phyloP scores from a whole-genome alignment of 805 yeast genomes.

The Nakazawaea pomicola region DNA sequence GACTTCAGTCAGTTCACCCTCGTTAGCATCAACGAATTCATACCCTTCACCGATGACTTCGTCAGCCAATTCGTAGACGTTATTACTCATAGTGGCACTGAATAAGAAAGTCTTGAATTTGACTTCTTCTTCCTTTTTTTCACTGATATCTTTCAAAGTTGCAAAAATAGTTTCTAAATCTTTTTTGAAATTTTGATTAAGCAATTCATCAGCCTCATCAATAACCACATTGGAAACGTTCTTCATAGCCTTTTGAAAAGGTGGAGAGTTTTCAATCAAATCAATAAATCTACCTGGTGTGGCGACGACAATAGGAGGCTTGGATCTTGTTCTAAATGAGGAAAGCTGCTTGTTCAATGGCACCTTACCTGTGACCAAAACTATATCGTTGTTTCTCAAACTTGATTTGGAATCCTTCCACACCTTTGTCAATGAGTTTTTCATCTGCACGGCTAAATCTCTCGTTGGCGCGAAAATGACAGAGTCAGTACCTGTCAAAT shows the following conservation, averaged over 20 bases:
- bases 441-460: slow-evolving; percentile 83
- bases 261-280: slow-evolving; percentile 41
- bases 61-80: slow-evolving; percentile 62
- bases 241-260: slow-evolving; percentile 41
- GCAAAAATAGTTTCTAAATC: slow-evolving; percentile 56
- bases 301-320: slow-evolving; percentile 68
- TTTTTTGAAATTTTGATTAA: slow-evolving; percentile 75
- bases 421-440: slow-evolving; percentile 54
- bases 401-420: slow-evolving; percentile 19
- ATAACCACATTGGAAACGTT: slow-evolving; percentile 61
- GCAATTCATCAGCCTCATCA: slow-evolving; percentile 88
- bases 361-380: slow-evolving; percentile 67
- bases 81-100: slow-evolving; percentile 80
- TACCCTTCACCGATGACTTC: slow-evolving; percentile 47
- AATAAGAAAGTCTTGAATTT: slow-evolving; percentile 66
- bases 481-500: slow-evolving; percentile 41
- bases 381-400: slow-evolving; percentile 27
- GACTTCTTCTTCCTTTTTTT: slow-evolving; percentile 24
- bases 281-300: slow-evolving; percentile 71
- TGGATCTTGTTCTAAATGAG: slow-evolving; percentile 22
- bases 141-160: slow-evolving; percentile 29
- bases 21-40: slow-evolving; percentile 67
- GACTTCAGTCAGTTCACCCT: slow-evolving; percentile 52
- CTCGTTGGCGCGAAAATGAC: slow-evolving; percentile 85
- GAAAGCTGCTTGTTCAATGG: slow-evolving; percentile 33